Evolutionary conservation across 192 early-diverging fungal genomes (phyloP), one percentile per base, ranked within the genome.

Genomic region (Gaertneriomyces sp.): DNA sequence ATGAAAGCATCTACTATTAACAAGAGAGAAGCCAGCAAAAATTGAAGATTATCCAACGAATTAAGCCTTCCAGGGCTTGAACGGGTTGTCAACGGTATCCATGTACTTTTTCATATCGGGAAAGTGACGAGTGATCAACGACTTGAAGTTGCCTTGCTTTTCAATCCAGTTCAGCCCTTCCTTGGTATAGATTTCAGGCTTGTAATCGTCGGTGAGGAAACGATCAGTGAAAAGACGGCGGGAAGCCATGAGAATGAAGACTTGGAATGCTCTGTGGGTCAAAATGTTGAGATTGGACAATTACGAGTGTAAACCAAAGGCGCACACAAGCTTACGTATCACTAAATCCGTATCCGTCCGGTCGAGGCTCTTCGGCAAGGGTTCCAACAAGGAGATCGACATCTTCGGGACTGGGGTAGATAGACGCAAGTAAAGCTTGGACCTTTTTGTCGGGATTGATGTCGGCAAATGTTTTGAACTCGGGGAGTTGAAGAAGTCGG

Each of bases 301-400:
- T 14, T 25, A 16, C 16, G 1, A 14, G 20, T 43, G 59, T 2
- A 46, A 11, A 43, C 16, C 16, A 14, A 3, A 43, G 1, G 12
- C 12, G 11, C 38, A 43, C 12, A 42, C 12, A 63, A 45, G 42
- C 57, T 11, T 46, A 44, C 7, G 68, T 73, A 39, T 73, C 72
- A n/a, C 68, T 57, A 58, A 75, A 75, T 7, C 56, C 69, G 64
- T 53, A 75, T 17, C 73, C 73, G 19, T 49, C 49, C 16, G 69
- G 73, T 9, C 69, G 16, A 16, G 54, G 53, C 33, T 65, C 25
- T 43, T 75, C 73, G n/a, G 73, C 73, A 11, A 75, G 56, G 5
- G 49, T 45, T 7, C 73, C 73, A 42, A 66, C 58, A 20, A 75
- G 63, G 51, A 75, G 64, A 42, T 75, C 73, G n/a, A 75, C 59